Conservation (phyloP, 2,329 filamentous ascomycete species). For the Elsinoe australis region DNA sequence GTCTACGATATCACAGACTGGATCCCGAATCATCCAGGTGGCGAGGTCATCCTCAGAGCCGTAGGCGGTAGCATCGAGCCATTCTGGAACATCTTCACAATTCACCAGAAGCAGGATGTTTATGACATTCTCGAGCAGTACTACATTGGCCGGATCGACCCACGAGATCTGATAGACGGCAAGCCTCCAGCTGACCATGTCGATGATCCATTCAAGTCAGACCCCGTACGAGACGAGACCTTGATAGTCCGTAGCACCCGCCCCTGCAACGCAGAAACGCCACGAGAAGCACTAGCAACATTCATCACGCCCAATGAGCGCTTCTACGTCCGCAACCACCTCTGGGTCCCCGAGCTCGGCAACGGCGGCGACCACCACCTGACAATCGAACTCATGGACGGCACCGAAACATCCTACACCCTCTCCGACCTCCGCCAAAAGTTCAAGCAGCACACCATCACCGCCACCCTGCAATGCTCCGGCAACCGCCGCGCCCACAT, state of each 20-base stretch:
- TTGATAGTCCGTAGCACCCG: conserved; percentile 48
- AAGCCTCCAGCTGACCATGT: conserved; percentile 46
- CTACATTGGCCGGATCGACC: conserved; percentile 54
- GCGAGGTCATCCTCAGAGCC: conserved; percentile 59
- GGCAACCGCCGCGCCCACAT: conserved; percentile 55
- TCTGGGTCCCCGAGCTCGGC: too few relatives aligned
- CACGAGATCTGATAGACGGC: conserved; percentile 52
- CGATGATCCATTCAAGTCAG: conserved; percentile 53
- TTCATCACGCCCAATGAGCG: too few relatives aligned
- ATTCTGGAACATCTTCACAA: conserved; percentile 64
- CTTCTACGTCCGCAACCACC: too few relatives aligned
- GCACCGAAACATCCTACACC: too few relatives aligned
- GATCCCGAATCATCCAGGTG: conserved; percentile 58
- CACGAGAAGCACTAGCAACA: too few relatives aligned
- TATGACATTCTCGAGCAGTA: conserved; percentile 59
- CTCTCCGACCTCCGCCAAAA: too few relatives aligned
- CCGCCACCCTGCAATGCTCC: conserved; percentile 53
- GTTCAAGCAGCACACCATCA: conserved; percentile 46
- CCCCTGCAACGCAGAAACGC: too few relatives aligned
- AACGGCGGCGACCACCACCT: too few relatives aligned
- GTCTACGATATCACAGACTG: conserved; percentile 67
- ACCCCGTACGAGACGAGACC: conserved; percentile 46
- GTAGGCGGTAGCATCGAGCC: conserved; percentile 58
- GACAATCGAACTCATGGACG: too few relatives aligned
- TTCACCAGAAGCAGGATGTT: conserved; percentile 59